phyloP scores from a whole-genome alignment of 2,329 filamentous ascomycete species.

The Arthrinium phaeospermum region DNA sequence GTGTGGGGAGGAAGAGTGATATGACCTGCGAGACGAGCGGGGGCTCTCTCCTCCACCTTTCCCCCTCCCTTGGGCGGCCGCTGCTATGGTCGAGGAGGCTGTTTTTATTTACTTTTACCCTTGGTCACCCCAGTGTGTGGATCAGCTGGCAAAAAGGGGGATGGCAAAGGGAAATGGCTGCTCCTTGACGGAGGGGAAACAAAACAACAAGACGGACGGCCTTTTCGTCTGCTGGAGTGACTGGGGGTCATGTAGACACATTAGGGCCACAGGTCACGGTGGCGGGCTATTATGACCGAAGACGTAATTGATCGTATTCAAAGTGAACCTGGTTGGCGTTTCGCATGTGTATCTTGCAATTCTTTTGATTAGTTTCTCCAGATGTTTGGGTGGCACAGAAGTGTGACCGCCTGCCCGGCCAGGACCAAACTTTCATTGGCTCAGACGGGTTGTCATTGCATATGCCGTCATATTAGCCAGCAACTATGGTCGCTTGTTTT shows the following conservation, averaged over 20 bases:
- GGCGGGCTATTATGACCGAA: conserved; percentile 6
- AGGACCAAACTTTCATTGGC: too few species aligned
- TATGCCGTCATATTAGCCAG: too few species aligned
- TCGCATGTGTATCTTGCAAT: background rate
- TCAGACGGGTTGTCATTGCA: too few species aligned
- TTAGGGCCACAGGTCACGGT: conserved; percentile 3
- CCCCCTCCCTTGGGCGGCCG: background rate
- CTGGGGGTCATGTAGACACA: background rate
- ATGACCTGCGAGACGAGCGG: background rate
- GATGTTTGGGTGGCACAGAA: background rate
- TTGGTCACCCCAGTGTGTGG: background rate
- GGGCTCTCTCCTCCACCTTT: background rate
- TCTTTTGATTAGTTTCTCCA: too few species aligned
- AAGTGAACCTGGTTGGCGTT: background rate
- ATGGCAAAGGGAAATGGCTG: background rate
- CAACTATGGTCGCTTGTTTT: too few species aligned
- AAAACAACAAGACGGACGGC: background rate
- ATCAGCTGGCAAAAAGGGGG: background rate
- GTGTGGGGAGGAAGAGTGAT: background rate
- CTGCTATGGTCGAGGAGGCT: background rate
- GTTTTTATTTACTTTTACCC: background rate
- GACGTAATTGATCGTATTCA: background rate
- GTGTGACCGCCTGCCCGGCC: too few species aligned
- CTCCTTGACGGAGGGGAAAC: background rate
- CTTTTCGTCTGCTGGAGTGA: background rate